These are phyloP conservation scores for Phaeosphaeria sp. DNA, from an alignment of 2,329 filamentous ascomycete species.

Conservation along the genomic window DNA sequence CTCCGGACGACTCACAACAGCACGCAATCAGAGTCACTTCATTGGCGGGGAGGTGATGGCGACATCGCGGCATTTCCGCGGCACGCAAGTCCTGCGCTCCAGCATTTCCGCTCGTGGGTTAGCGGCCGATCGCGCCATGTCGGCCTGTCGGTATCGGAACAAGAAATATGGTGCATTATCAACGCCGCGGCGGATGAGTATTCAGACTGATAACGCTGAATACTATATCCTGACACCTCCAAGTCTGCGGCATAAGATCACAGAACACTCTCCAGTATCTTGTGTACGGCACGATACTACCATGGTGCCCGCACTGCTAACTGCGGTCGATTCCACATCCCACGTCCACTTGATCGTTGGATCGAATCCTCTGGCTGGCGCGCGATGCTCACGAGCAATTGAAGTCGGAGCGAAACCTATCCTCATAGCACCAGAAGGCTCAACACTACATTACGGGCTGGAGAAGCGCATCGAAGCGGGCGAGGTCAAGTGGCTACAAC, in stretches of 20 bases:
- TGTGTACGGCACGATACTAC: neutral
- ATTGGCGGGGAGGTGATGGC: conserved; percentile 13
- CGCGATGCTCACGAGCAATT: conserved; percentile 80
- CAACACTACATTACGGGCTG: conserved; percentile 66
- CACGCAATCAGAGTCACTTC: conserved; percentile 11
- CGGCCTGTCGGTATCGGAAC: conserved; percentile 43
- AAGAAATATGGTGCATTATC: conserved; percentile 31
- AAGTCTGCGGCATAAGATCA: neutral
- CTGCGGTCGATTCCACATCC: conserved; percentile 71
- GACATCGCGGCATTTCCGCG: conserved; percentile 22
- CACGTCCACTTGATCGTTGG: conserved; percentile 87
- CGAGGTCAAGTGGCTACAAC: conserved; percentile 69
- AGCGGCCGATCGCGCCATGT: conserved; percentile 29
- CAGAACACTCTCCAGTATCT: neutral
- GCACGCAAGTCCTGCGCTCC: neutral
- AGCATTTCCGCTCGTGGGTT: conserved; percentile 1
- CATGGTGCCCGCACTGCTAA: conserved; percentile 68
- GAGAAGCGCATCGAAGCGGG: conserved; percentile 70
- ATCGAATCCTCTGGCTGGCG: conserved; percentile 83
- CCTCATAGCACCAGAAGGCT: conserved; percentile 73
- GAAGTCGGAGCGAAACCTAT: conserved; percentile 82
- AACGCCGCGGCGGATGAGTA: conserved; percentile 16
- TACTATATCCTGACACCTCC: conserved; percentile 12
- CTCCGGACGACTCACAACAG: conserved; percentile 17
- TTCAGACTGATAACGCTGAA: conserved; percentile 11